A percentile compares a stretch with the other conserved stretches of the same genome.
Evolutionary conservation across 73 alveolate genomes (phyloP).

Genomic region (Paramecium sonneborni): DNA sequence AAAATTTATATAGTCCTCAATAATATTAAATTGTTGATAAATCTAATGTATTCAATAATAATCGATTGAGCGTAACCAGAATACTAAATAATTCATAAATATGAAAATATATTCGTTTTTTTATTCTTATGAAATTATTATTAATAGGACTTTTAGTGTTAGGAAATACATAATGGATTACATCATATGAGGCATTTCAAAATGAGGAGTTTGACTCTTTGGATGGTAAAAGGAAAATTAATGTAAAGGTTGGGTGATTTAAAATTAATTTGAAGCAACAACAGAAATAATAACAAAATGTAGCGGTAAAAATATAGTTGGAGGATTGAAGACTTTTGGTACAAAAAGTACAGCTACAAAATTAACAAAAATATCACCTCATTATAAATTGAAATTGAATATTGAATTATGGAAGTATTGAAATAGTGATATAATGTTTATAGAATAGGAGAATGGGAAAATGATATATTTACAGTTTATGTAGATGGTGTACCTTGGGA

Average conservation of each 20-base stretch:
- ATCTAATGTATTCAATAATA: slow-evolving; percentile 43
- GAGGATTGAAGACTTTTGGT: slow-evolving; percentile 42
- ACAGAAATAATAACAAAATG: slow-evolving; percentile 47
- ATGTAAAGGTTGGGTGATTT: slow-evolving; percentile 32
- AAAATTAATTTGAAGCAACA: slow-evolving; percentile 44
- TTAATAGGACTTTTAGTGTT: not conserved
- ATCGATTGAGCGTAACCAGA: slow-evolving; percentile 53
- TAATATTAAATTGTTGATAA: not conserved
- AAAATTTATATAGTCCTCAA: slow-evolving; percentile 14
- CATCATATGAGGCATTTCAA: not conserved
- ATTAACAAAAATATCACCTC: slow-evolving; percentile 35
- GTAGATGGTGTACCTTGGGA: slow-evolving; percentile 54
- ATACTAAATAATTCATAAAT: slow-evolving; percentile 43
- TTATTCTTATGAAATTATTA: not conserved
- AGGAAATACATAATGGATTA: not conserved
- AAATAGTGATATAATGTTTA: not conserved
- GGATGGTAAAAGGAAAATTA: not conserved
- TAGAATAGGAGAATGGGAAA: slow-evolving; percentile 50
- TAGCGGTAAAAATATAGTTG: slow-evolving; percentile 18
- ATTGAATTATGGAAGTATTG: slow-evolving; percentile 24
- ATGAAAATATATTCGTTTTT: slow-evolving; percentile 6
- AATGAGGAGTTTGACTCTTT: not conserved
- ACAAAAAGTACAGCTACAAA: not conserved
- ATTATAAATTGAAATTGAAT: slow-evolving; percentile 25
- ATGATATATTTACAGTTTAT: not conserved